Evolutionary conservation across 2,329 filamentous ascomycete species (phyloP), one percentile per base, ranked within the genome.

Genomic region (Neonectria punicea): DNA sequence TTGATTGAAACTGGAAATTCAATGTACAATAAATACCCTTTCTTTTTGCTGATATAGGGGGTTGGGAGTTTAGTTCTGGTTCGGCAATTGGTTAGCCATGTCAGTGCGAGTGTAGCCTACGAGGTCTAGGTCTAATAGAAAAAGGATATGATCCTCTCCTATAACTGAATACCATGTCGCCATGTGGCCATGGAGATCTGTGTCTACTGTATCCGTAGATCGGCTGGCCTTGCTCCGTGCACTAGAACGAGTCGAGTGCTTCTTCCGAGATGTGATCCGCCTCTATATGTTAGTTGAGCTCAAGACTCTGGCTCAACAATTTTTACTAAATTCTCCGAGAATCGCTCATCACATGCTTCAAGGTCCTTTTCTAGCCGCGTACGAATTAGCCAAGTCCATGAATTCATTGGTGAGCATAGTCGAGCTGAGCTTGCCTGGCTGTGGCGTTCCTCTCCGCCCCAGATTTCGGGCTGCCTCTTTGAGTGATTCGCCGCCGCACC

Each of bases 21-120:
- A 36, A 50, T 59, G 61, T 60, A 64, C 57, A 61, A 61, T 61
- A 61, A 55, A 56, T 56, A 56, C 53, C 61, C 61, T 53, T 55
- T 59, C 55, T 46, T 56, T 64, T 56, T 32, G 39, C 39, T 46
- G 25, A 44, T 32, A 34, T 18, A 28, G 49, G 49, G 30, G 13
- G 6, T 34, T 51, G 49, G 49, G 39, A 41, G 39, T 2, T 43
- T 11, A 43, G 13, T n/a, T 20, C 16, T 34, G 49, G 49, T 51
- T 20, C n/a, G 46, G 28, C 11, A 20, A 30, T 34, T 34, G 49
- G n/a, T 51, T 18, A 14, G 49, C 49, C 30, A 22, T 20, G 16
- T 36, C n/a, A 30, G 6, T 32, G 18, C 10, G 28, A 4, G 7
- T 32, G n/a, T 3, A 6, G 20, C 20, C 41, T 43, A 14, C 30